Conservation (phyloP, 2,329 filamentous ascomycete genomes). For the Podosphaera fusca region DNA sequence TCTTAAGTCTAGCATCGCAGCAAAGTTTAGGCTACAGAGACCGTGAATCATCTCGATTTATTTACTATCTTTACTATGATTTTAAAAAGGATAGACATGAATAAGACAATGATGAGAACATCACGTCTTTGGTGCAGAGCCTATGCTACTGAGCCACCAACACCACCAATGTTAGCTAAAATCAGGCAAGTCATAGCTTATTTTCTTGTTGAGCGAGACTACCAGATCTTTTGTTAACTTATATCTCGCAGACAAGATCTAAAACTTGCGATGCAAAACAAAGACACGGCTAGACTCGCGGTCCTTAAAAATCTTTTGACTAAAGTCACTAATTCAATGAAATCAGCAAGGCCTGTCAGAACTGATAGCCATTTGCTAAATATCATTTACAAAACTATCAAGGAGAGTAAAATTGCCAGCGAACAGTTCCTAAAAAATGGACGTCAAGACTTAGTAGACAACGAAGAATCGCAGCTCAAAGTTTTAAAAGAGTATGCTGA, state of each 20-base stretch:
- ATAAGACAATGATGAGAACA: neutral
- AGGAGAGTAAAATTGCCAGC: constrained; percentile 31
- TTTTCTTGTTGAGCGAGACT: neutral
- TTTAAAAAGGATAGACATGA: neutral
- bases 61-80: too few relatives aligned
- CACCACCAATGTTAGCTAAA: neutral
- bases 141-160: neutral
- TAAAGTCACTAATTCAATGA: constrained; percentile 51
- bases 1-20: too few relatives aligned
- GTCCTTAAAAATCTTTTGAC: constrained; percentile 47
- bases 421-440: constrained; percentile 40
- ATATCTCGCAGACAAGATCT: constrained; percentile 24
- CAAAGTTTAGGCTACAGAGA: too few relatives aligned
- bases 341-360: constrained; percentile 44
- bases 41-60: too few relatives aligned
- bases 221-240: neutral
- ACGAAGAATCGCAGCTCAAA: constrained; percentile 41
- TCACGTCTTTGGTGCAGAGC: neutral
- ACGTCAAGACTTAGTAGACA: constrained; percentile 43
- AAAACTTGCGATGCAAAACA: constrained; percentile 41
- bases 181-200: constrained; percentile 3
- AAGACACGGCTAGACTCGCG: constrained; percentile 38
- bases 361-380: constrained; percentile 47
- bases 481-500: constrained; percentile 31
- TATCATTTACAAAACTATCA: constrained; percentile 40